Base-by-base conservation (phyloP, 1,139 yeast genomes). In the Lodderomyces elongisporus region DNA sequence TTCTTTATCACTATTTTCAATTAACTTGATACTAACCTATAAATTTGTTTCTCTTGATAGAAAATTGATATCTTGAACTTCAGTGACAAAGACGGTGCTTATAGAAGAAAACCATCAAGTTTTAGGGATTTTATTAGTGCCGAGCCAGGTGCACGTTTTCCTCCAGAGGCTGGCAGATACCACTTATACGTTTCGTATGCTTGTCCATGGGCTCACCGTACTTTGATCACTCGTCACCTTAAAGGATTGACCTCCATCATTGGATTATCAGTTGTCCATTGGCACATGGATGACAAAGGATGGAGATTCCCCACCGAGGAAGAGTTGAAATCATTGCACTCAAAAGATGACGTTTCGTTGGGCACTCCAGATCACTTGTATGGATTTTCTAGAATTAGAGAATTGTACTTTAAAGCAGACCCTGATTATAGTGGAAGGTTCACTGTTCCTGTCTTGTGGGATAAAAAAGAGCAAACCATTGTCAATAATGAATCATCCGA, bases 161-260 rank as follows among this genome's bases (percentile, higher is more conserved):
- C 79, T 13, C 84, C 96, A 0, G 96, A 85, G 50, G 70, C 73
- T 32, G 77, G 76, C 41, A 71, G 97, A 48, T 89, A 89, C 56
- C 96, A 89, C 60, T 72, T 89, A 39, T 89, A 85, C 49, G 94
- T 88, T 14, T 81, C 93, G 1, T 64, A 68, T 34, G 96, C 96
- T 2, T 89, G 97, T 60, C 97, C 97, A 3, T 89, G 96, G 87
- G 97, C 97, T 1, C 95, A 87, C 53, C 74, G 97, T 42, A 77
- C 93, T 0, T 65, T 89, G 45, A 80, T 88, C 38, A 70, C 82
- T 5, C 65, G 96, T 34, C 60, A 70, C n/a, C 67, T 89, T 45
- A 88, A 88, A 62, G 96, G 96, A 2, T 67, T 91, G 44, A 61
- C 74, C 6, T 69, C 72, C 14, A 51, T 73, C 24, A 76, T 80